Base-by-base conservation (phyloP, 148 eudicot species). In the Fagopyrum homotropicum region DNA sequence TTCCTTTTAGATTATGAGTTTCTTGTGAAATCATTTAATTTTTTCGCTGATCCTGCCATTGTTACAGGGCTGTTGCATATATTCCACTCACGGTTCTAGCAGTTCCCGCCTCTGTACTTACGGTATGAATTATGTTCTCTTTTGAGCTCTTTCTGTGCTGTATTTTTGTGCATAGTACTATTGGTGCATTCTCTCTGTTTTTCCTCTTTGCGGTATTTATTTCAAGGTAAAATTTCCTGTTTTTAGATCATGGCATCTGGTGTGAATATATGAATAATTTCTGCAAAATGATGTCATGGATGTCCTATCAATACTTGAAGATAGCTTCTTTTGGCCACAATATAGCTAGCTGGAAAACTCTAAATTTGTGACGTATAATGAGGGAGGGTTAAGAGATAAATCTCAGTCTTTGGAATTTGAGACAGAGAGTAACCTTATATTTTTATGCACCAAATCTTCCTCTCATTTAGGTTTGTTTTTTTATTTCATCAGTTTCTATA, bases 101-200 rank as follows among this genome's bases (percentile, higher is more conserved):
- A 79, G 99, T 95, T 81, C 99, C 99, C 16, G 99, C 97, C 51
- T 92, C 99, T 82, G 82, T 95, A 76, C 94, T 92, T 73, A 92
- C 98, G 71, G 99, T 95, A 89, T 76, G 86, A 75, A 70, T 73
- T 73, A 72, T 68, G 30, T 64, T 26, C 55, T 35, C 5, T 43
- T 66, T 12, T 40, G 4, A 43, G 2, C 15, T 10, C 45, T 63
- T 35, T 35, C 17, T 47, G 15, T 72, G 51, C 74, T 35, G 52
- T 70, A 2, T 12, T 40, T 16, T 59, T 2, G 5, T 40, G 71
- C 40, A 11, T 35, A 35, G 14, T 43, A 35, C 19, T 66, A 66
- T 40, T 66, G 3, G 40, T 35, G 71, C 46, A 9, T 66, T 66
- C 45, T 43, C 71, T 40, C 19, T 64, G 45, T 40, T 35, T 66